Evolutionary conservation across 176 grass and related monocot genomes (phyloP).

Genomic region (Bromus sterilis): DNA sequence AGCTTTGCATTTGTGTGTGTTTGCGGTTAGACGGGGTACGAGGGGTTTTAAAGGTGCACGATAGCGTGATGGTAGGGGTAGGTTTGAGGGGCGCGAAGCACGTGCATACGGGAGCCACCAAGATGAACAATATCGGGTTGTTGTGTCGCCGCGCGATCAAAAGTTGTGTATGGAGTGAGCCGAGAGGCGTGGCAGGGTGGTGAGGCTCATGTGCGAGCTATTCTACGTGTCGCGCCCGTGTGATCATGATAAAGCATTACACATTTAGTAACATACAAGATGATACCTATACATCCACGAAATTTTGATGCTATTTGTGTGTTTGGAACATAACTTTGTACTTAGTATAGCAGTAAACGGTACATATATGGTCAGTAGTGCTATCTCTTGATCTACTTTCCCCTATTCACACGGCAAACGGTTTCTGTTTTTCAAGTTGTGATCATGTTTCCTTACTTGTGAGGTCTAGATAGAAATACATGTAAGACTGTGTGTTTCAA

Average conservation of each 20-base stretch:
- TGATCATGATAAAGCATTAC: not conserved
- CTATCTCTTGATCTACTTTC: not conserved
- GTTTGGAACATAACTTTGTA: not conserved
- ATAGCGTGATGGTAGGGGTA: not conserved
- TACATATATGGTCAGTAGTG: not conserved
- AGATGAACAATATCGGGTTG: not conserved
- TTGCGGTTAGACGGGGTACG: not conserved
- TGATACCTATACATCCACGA: not conserved
- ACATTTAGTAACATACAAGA: not conserved
- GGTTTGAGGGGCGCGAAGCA: not conserved
- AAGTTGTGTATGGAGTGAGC: not conserved
- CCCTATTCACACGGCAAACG: no score
- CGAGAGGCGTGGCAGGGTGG: not conserved
- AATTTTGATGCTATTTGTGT: no score
- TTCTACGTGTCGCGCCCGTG: not conserved
- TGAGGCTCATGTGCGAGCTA: not conserved
- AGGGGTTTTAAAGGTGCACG: constrained; percentile 43
- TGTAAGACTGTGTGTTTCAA: not conserved
- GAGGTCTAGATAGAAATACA: no score
- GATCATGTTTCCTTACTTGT: no score
- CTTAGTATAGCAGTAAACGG: not conserved
- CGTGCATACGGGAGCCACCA: not conserved
- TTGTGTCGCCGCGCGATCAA: constrained; percentile 15
- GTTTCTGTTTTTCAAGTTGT: not conserved
- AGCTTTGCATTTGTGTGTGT: constrained; percentile 1